Evolutionary conservation across 345 rosid species (phyloP).

Genomic region (Acer saccharum): DNA sequence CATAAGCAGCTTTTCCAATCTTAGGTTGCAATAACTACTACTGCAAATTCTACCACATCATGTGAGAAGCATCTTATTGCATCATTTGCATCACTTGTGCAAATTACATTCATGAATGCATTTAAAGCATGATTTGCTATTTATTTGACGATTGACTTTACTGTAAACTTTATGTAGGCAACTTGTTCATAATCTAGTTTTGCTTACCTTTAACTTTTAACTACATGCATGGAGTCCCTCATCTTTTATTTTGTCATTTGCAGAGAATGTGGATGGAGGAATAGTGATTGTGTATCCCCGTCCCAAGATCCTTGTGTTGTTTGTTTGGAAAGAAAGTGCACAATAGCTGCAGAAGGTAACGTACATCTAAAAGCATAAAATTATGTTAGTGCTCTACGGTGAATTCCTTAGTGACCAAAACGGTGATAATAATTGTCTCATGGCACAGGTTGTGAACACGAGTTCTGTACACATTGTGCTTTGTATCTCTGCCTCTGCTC

Average conservation of each 20-base stretch:
- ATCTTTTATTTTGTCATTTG: conserved; percentile 16
- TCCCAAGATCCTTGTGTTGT: conserved; percentile 84
- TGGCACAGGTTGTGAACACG: conserved; percentile 81
- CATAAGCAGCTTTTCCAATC: no score
- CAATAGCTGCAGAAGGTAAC: conserved; percentile 83
- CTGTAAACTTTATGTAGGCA: no score
- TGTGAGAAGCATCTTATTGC: no score
- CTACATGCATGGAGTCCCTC: neutral
- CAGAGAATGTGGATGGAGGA: conserved; percentile 96
- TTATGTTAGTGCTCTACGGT: neutral
- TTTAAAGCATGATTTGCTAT: no score
- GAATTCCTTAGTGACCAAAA: neutral
- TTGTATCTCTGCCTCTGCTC: conserved; percentile 88
- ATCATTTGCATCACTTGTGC: no score
- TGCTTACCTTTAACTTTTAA: neutral
- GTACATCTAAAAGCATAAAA: neutral
- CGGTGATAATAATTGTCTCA: neutral
- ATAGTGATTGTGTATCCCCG: conserved; percentile 40
- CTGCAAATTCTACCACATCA: no score
- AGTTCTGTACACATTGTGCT: conserved; percentile 86
- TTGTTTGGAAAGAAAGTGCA: conserved; percentile 83
- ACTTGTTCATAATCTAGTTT: neutral
- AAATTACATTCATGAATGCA: no score
- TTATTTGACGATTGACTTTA: no score
- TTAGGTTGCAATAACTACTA: no score